These are phyloP conservation scores for Phytophthora pistaciae DNA, from an alignment of 352 stramenopile genomes.

Conservation along the genomic window DNA sequence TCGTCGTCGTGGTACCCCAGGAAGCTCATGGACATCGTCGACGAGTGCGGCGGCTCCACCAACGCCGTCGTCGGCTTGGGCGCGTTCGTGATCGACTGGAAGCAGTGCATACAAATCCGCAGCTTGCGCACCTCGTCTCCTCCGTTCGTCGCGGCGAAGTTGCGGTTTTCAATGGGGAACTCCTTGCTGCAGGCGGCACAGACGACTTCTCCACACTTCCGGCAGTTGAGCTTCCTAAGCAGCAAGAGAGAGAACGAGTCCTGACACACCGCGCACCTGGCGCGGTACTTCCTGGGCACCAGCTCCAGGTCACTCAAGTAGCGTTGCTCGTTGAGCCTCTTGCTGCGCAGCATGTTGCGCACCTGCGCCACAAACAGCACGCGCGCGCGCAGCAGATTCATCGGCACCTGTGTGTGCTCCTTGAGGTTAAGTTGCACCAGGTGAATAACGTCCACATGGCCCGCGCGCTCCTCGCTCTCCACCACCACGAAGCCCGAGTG, in stretches of 20 bases:
- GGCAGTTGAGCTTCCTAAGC: constrained; percentile 86
- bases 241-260: constrained; percentile 88
- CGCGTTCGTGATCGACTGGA: constrained; percentile 78
- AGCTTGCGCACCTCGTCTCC: constrained; percentile 71
- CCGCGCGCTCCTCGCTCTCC: constrained; percentile 75
- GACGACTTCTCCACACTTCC: constrained; percentile 90
- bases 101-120: constrained; percentile 89
- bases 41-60: constrained; percentile 59
- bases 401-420: constrained; percentile 61
- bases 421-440: constrained; percentile 88
- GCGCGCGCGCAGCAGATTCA: constrained; percentile 48
- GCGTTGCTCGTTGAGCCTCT: constrained; percentile 82
- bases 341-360: constrained; percentile 70
- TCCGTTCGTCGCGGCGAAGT: constrained; percentile 51
- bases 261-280: constrained; percentile 76
- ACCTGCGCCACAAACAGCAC: constrained; percentile 65
- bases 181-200: constrained; percentile 89
- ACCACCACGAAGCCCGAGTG: constrained; percentile 88
- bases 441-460: constrained; percentile 86
- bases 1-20: constrained; percentile 78
- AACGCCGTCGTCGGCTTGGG: constrained; percentile 58
- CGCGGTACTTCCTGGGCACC: constrained; percentile 84
- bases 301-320: constrained; percentile 87
- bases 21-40: constrained; percentile 65
- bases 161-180: constrained; percentile 70